These are phyloP conservation scores for Aspergillus cejpii DNA, from an alignment of 2,329 filamentous ascomycete species.

Conservation along the genomic window DNA sequence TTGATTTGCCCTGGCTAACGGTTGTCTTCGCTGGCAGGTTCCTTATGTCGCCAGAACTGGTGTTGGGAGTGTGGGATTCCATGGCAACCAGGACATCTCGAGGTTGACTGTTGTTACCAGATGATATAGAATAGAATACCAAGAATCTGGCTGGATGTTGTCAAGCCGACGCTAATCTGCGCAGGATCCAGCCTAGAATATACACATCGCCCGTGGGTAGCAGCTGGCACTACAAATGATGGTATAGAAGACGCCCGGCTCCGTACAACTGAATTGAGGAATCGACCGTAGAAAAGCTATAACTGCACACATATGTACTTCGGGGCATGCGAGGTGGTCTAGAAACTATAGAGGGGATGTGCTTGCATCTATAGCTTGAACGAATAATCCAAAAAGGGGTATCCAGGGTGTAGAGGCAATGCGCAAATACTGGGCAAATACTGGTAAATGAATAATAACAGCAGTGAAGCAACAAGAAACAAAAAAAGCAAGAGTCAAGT, in stretches of 20 bases:
- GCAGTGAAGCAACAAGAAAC: not conserved
- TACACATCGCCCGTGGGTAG: constrained; percentile 22
- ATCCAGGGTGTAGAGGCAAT: not conserved
- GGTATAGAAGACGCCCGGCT: no score
- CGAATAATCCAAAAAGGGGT: constrained; percentile 1
- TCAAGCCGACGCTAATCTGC: no score
- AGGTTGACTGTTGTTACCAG: constrained; percentile 7
- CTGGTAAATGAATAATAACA: constrained; percentile 5
- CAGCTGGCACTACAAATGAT: constrained; percentile 17
- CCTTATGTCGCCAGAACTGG: constrained; percentile 14
- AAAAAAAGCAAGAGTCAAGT: not conserved
- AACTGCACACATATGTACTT: no score
- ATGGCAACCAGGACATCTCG: constrained; percentile 11
- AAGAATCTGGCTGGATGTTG: not conserved
- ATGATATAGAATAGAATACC: not conserved
- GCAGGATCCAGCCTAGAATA: constrained; percentile 63
- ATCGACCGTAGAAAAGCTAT: no score
- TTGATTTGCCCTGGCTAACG: constrained; percentile 1
- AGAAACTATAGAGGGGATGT: not conserved
- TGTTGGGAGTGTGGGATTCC: constrained; percentile 16
- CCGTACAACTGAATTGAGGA: constrained; percentile 77
- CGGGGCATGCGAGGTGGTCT: not conserved
- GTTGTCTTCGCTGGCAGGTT: constrained; percentile 6
- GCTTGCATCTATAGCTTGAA: not conserved
- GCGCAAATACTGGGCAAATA: not conserved